Conservation (phyloP, 345 rosid species). For the Camelina neglecta region DNA sequence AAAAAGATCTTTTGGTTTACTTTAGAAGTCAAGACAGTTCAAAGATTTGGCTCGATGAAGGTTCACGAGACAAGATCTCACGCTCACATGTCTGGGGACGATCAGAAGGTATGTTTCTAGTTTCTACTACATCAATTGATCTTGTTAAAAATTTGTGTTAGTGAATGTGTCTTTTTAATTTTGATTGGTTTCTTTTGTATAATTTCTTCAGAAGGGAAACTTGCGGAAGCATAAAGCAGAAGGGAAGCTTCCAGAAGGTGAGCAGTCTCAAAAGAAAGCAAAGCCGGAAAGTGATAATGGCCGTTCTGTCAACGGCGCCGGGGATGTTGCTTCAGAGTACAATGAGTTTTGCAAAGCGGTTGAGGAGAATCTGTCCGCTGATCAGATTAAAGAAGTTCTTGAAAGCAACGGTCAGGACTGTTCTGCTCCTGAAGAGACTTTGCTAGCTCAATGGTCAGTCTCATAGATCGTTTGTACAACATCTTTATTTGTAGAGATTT, state of each 20-base stretch:
- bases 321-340: conserved; percentile 54
- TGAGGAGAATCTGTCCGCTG: conserved; percentile 55
- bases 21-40: conserved; percentile 1
- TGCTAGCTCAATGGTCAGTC: conserved; percentile 43
- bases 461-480: neutral
- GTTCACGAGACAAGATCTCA: conserved; percentile 82
- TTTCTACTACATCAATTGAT: neutral
- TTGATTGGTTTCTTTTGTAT: neutral
- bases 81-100: conserved; percentile 56
- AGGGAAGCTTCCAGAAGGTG: conserved; percentile 49
- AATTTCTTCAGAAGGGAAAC: conserved; percentile 46
- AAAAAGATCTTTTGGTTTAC: neutral
- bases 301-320: conserved; percentile 31
- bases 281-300: conserved; percentile 51
- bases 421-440: conserved; percentile 51
- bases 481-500: neutral
- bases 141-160: neutral
- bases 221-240: conserved; percentile 89
- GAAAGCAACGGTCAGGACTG: conserved; percentile 65
- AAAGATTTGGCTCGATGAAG: conserved; percentile 43
- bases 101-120: conserved; percentile 46
- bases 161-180: neutral
- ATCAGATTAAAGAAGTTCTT: conserved; percentile 68
- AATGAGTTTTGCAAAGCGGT: conserved; percentile 59
- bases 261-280: conserved; percentile 66